A percentile compares a stretch with the other conserved stretches of the same genome.
Evolutionary conservation across 306 rosid species (phyloP).

Genomic region (Trichosanthes cucumerina): DNA sequence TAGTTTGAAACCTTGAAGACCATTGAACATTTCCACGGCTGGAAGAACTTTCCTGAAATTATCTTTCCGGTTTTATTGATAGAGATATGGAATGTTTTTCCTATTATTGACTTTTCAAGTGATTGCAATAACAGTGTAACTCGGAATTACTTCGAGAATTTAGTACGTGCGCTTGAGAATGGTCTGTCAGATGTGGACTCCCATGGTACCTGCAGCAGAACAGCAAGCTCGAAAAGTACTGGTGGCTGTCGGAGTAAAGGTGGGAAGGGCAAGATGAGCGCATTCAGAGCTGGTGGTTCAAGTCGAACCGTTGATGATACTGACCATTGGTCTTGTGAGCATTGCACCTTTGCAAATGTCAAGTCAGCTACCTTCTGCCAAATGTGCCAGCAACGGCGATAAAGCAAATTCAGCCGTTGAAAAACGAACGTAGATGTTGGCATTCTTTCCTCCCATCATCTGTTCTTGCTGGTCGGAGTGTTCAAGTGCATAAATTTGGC

Average conservation of each 20-base stretch:
- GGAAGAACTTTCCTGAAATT: neutral
- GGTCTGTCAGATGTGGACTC: slow-evolving; percentile 39
- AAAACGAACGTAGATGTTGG: slow-evolving; percentile 10
- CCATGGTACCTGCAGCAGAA: slow-evolving; percentile 29
- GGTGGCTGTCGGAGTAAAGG: slow-evolving; percentile 32
- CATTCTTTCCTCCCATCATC: neutral
- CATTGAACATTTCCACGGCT: neutral
- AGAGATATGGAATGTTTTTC: neutral
- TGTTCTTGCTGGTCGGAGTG: neutral
- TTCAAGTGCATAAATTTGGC: neutral
- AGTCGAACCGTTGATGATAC: slow-evolving; percentile 26
- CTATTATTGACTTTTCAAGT: neutral
- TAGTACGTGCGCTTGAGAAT: slow-evolving; percentile 41
- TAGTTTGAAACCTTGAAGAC: neutral
- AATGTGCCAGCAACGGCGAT: slow-evolving; percentile 35
- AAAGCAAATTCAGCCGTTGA: neutral
- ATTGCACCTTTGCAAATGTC: slow-evolving; percentile 36
- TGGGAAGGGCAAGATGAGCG: slow-evolving; percentile 33
- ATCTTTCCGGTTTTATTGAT: neutral
- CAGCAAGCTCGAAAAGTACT: slow-evolving; percentile 26
- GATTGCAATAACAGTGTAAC: slow-evolving; percentile 29
- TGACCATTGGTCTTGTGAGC: slow-evolving; percentile 42
- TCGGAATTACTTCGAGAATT: slow-evolving; percentile 42
- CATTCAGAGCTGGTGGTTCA: slow-evolving; percentile 27
- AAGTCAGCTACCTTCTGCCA: slow-evolving; percentile 28